Percentiles rank a stretch among this genome's conserved stretches.
These are phyloP conservation scores for Pascua sp. DNA, from an alignment of 1,284 basidiomycete genomes.

Conservation along the genomic window DNA sequence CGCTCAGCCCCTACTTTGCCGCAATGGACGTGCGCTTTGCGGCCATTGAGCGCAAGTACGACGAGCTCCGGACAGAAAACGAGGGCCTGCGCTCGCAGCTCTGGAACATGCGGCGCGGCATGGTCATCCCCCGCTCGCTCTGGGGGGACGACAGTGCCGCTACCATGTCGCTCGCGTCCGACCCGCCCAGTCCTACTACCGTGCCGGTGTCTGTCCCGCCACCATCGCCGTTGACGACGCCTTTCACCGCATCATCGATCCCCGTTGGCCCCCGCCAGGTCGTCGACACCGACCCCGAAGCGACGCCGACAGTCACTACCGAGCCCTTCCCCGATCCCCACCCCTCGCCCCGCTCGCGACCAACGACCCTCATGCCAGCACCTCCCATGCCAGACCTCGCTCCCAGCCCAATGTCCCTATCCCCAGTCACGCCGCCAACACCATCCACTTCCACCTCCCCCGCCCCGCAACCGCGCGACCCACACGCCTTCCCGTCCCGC, in stretches of 20 bases:
- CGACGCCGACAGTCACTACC: not conserved
- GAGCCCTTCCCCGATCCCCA: not conserved
- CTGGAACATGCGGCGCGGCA: conserved; percentile 48
- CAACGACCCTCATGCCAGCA: too few species aligned
- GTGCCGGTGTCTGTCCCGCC: not conserved
- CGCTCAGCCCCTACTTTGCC: conserved; percentile 60
- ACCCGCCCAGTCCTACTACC: not conserved
- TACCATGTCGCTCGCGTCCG: not conserved
- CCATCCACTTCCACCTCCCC: not conserved
- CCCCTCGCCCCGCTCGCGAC: too few species aligned
- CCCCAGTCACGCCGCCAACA: not conserved
- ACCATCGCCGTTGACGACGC: not conserved
- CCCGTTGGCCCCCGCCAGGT: not conserved
- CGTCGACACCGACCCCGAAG: not conserved
- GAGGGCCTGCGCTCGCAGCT: conserved; percentile 59
- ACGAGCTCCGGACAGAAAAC: conserved; percentile 59
- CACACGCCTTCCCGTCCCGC: not conserved
- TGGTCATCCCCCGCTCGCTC: not conserved
- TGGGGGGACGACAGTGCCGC: not conserved
- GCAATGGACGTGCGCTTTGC: conserved; percentile 54
- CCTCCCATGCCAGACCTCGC: not conserved
- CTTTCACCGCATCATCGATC: not conserved
- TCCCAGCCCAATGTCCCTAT: not conserved
- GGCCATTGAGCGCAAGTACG: conserved; percentile 48
- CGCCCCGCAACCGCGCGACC: not conserved